phyloP scores from a whole-genome alignment of 768 basidiomycete genomes.

The Nidularia pulvinata region DNA sequence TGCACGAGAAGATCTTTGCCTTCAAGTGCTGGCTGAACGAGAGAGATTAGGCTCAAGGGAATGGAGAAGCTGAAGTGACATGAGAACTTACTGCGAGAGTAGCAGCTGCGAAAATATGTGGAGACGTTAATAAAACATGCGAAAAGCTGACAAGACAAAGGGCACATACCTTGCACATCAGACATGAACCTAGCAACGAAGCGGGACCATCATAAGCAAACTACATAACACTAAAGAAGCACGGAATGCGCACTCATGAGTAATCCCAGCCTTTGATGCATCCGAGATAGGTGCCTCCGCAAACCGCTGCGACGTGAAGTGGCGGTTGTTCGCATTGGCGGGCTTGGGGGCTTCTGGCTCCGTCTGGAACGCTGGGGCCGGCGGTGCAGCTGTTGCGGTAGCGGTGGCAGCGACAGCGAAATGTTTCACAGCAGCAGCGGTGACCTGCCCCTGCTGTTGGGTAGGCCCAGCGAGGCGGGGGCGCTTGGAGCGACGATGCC shows the following conservation, averaged over 20 bases:
- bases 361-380: background rate
- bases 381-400: background rate
- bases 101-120: too few relatives aligned
- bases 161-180: conserved; percentile 39
- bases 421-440: background rate
- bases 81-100: too few relatives aligned
- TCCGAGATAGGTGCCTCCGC: conserved; percentile 33
- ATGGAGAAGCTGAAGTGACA: too few relatives aligned
- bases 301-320: conserved; percentile 26
- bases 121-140: too few relatives aligned
- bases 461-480: conserved; percentile 5
- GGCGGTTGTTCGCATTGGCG: conserved; percentile 3
- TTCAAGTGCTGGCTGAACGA: conserved; percentile 29
- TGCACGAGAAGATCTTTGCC: conserved; percentile 48
- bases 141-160: too few relatives aligned
- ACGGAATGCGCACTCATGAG: conserved; percentile 34
- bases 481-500: background rate
- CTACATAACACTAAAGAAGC: background rate
- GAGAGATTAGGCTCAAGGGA: background rate
- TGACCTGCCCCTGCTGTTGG: too few relatives aligned
- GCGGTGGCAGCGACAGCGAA: background rate
- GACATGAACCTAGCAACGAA: conserved; percentile 32
- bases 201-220: background rate
- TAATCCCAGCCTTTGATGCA: conserved; percentile 37
- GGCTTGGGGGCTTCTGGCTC: background rate